These are phyloP conservation scores for Globisporangium acanthophoron DNA, from an alignment of 352 stramenopile genomes.

Conservation along the genomic window DNA sequence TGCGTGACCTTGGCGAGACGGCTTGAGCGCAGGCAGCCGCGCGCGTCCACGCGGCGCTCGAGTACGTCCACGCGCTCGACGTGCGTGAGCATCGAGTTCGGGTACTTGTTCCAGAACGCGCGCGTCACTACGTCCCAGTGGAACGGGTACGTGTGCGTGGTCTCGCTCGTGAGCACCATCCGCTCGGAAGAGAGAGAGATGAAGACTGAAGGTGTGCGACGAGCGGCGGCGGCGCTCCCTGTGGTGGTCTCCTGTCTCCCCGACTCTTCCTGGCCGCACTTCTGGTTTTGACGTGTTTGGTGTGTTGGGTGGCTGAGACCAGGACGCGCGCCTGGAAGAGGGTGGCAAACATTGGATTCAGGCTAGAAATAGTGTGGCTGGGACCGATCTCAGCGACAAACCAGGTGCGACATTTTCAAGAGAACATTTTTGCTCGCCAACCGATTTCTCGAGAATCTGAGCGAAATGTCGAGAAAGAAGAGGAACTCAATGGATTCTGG, in stretches of 20 bases:
- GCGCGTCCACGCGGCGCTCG: slow-evolving; percentile 57
- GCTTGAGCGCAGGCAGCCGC: slow-evolving; percentile 59
- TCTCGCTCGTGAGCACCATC: slow-evolving; percentile 80
- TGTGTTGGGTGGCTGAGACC: not conserved
- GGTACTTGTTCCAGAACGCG: slow-evolving; percentile 89
- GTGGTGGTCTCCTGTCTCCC: not conserved
- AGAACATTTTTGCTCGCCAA: too few relatives aligned
- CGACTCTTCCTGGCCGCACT: not conserved
- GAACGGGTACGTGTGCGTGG: slow-evolving; percentile 74
- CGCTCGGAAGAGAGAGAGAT: too few relatives aligned
- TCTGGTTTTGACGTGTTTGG: not conserved
- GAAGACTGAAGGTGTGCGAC: too few relatives aligned
- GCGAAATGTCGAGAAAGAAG: too few relatives aligned
- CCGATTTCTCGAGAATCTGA: too few relatives aligned
- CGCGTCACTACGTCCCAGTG: slow-evolving; percentile 80
- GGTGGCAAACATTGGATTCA: too few relatives aligned
- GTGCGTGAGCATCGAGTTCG: slow-evolving; percentile 68
- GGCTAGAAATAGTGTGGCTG: not conserved
- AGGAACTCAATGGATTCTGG: too few relatives aligned
- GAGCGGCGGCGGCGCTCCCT: not conserved
- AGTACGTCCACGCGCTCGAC: slow-evolving; percentile 83
- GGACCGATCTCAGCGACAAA: too few relatives aligned
- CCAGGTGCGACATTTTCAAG: too few relatives aligned
- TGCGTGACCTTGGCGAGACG: slow-evolving; percentile 76
- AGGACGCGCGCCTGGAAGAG: too few relatives aligned